Base-by-base conservation (phyloP, 495 filamentous ascomycete species). In the Podospora pseudocomata region DNA sequence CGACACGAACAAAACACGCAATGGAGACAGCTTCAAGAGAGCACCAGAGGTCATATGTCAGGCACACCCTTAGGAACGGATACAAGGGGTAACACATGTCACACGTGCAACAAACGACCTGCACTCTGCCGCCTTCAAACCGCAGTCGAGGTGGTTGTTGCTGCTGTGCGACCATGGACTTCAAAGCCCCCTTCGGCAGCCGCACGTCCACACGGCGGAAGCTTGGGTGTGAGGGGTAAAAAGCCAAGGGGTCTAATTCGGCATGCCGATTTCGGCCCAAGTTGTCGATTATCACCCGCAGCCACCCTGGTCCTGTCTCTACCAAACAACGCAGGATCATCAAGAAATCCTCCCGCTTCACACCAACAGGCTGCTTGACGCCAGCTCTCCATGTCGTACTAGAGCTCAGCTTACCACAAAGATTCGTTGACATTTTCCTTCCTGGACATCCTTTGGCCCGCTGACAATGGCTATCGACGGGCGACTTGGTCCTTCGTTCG, bases 191-290 rank as follows among this genome's bases (percentile, higher is more conserved):
- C 66, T 56, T 72, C 70, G 70, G 70, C 67, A 68, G 39, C n/a
- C 67, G 18, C 49, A n/a, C 53, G 49, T 30, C 44, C 56, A n/a
- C 9, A 7, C 32, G 15, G 27, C 61, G 6, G 39, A 30, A 49
- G 66, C 18, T 32, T 61, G 59, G 18, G 65, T 19, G n/a, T 66
- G 68, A 75, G 71, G 75, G 73, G 74, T 5, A 75, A 75, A 69
- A 18, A 7, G 4, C 65, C 64, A 70, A 66, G 65, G 70, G 62
- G n/a, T 54, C 3, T 5, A 53, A 16, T 44, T 73, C 75, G 75
- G 75, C 73, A 73, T 77, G 72, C 73, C 75, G 75, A 77, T 66
- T 63, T 77, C 73, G 75, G 75, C 62, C 65, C 68, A 74, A 89
- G 86, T 16, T 81, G 81, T 61, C 26, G 15, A 59, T 59, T 59